These are phyloP conservation scores for Acacia confusa DNA, from an alignment of 306 rosid species.

Conservation along the genomic window DNA sequence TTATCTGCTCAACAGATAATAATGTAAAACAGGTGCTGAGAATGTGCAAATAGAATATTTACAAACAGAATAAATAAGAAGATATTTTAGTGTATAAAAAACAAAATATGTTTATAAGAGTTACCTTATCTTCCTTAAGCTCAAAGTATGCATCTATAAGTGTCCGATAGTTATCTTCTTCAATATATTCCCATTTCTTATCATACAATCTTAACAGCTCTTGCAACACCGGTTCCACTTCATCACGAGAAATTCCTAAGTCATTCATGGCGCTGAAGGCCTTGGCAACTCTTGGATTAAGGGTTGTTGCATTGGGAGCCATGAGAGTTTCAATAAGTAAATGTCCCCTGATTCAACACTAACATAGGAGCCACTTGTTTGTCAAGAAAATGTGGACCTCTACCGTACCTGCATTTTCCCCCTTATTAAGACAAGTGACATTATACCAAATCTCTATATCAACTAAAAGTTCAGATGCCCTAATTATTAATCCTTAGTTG, in stretches of 20 bases:
- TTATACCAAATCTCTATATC: constrained; percentile 25
- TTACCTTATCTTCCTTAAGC: constrained; percentile 56
- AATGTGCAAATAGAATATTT: background rate
- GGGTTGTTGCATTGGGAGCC: constrained; percentile 43
- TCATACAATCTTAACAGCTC: constrained; percentile 43
- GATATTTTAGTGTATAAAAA: constrained; percentile 16
- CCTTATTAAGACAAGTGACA: background rate
- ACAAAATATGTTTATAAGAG: constrained; percentile 12
- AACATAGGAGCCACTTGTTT: constrained; percentile 7
- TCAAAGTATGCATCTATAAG: constrained; percentile 79
- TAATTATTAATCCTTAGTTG: background rate
- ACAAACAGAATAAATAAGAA: background rate
- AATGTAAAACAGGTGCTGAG: background rate
- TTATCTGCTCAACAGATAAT: background rate
- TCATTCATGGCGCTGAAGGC: constrained; percentile 54
- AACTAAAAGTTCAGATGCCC: constrained; percentile 18
- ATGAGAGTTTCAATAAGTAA: constrained; percentile 37
- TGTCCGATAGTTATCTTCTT: constrained; percentile 69
- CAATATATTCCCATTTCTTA: constrained; percentile 63
- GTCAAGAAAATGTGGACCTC: constrained; percentile 18
- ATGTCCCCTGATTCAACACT: constrained; percentile 26
- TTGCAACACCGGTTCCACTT: constrained; percentile 56
- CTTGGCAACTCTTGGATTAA: constrained; percentile 32
- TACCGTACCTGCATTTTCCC: background rate
- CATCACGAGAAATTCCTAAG: constrained; percentile 51